Evolutionary conservation across 2,329 filamentous ascomycete species (phyloP).

Genomic region (Talaromyces piceae): DNA sequence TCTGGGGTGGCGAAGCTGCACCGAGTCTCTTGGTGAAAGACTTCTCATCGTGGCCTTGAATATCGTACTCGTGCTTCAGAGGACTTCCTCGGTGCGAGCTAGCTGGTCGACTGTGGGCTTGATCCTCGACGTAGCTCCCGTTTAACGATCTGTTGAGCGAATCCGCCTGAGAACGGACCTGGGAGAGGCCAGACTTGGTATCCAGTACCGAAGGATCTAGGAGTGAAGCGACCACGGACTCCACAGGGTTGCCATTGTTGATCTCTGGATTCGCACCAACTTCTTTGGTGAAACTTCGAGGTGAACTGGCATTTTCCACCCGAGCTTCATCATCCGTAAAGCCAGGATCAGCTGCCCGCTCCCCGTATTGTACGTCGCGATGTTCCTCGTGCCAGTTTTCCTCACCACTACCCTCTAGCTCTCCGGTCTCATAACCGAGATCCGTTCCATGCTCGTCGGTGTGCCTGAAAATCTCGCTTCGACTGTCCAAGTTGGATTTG

Average conservation of each 20-base stretch:
- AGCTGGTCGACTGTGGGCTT: slow-evolving; percentile 15
- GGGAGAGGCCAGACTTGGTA: slow-evolving; percentile 45
- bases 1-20: slow-evolving; percentile 48
- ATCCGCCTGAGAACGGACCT: slow-evolving; percentile 40
- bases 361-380: not conserved
- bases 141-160: slow-evolving; percentile 31
- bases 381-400: slow-evolving; percentile 18
- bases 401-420: slow-evolving; percentile 19
- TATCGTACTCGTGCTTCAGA: slow-evolving; percentile 37
- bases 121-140: slow-evolving; percentile 21
- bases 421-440: slow-evolving; percentile 30
- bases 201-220: slow-evolving; percentile 76
- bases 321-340: slow-evolving; percentile 47
- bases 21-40: slow-evolving; percentile 34
- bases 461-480: slow-evolving; percentile 43
- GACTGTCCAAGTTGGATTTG: slow-evolving; percentile 44
- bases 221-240: slow-evolving; percentile 85
- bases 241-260: slow-evolving; percentile 63
- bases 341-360: slow-evolving; percentile 37
- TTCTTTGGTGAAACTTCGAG: slow-evolving; percentile 62
- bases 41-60: slow-evolving; percentile 28
- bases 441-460: slow-evolving; percentile 27
- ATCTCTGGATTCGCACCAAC: slow-evolving; percentile 68
- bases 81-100: slow-evolving; percentile 36
- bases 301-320: slow-evolving; percentile 26